A percentile compares a stretch with the other conserved stretches of the same genome.
phyloP scores from a whole-genome alignment of 225 moss, liverwort and hornwort genomes.

The Rhytidiadelphus loreus region DNA sequence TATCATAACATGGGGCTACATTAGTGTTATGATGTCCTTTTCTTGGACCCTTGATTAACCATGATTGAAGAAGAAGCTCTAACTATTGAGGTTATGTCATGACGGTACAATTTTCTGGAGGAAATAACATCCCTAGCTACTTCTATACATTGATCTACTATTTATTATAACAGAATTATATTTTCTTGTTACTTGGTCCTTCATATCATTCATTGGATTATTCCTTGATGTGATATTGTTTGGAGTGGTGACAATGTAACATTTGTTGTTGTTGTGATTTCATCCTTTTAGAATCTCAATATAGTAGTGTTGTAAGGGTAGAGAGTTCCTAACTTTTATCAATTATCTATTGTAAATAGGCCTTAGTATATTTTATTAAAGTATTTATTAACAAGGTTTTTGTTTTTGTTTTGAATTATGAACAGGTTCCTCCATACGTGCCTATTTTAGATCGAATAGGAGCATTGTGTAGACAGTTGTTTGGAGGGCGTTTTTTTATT shows the following conservation, averaged over 20 bases:
- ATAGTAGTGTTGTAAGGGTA: not conserved
- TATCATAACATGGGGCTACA: not conserved
- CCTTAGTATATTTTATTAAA: not conserved
- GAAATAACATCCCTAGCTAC: not conserved
- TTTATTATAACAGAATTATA: no score
- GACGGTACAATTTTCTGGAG: not conserved
- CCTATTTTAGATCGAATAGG: not conserved
- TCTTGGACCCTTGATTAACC: not conserved
- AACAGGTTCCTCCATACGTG: not conserved
- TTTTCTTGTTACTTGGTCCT: no score
- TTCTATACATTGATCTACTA: not conserved
- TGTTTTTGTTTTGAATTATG: not conserved
- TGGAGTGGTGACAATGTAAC: not conserved
- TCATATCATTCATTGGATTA: no score
- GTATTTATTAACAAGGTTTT: not conserved
- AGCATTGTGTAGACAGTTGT: not conserved
- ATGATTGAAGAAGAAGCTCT: not conserved
- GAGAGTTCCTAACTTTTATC: not conserved
- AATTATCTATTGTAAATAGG: not conserved
- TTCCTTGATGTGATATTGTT: not conserved
- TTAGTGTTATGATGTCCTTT: not conserved
- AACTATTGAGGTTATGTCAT: not conserved
- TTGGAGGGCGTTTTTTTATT: not conserved
- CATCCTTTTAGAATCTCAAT: not conserved
- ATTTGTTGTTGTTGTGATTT: not conserved